Evolutionary conservation across 2,329 filamentous ascomycete species (phyloP).

Genomic region (Periconia sp.): DNA sequence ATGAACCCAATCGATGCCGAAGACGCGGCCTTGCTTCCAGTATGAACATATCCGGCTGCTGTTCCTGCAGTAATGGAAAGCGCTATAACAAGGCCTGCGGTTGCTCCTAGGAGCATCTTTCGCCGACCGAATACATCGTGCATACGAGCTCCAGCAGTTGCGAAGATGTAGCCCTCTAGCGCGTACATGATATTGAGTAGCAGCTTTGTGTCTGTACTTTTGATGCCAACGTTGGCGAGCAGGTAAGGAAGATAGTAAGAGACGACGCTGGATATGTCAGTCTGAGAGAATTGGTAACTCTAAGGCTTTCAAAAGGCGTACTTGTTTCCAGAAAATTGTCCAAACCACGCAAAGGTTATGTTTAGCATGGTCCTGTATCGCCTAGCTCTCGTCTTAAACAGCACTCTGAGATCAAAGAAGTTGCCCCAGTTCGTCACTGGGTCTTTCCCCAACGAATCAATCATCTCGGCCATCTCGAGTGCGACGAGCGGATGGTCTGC

Average conservation of each 20-base stretch:
- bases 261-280: slow-evolving; percentile 23
- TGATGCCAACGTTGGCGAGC: slow-evolving; percentile 42
- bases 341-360: slow-evolving; percentile 45
- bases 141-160: slow-evolving; percentile 37
- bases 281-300: neutral
- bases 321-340: slow-evolving; percentile 45
- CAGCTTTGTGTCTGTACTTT: slow-evolving; percentile 35
- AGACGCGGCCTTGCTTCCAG: slow-evolving; percentile 16
- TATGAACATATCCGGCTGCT: slow-evolving; percentile 30
- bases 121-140: slow-evolving; percentile 34
- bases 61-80: slow-evolving; percentile 33
- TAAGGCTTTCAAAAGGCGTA: slow-evolving; percentile 10
- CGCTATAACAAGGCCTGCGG: slow-evolving; percentile 27
- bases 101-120: slow-evolving; percentile 34
- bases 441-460: slow-evolving; percentile 22
- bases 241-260: slow-evolving; percentile 41
- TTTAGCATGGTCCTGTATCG: slow-evolving; percentile 29
- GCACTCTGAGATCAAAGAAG: slow-evolving; percentile 25
- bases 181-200: slow-evolving; percentile 46
- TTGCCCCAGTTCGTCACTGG: slow-evolving; percentile 25
- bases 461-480: slow-evolving; percentile 43
- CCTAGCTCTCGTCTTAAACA: slow-evolving; percentile 26
- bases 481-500: slow-evolving; percentile 30
- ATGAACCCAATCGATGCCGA: slow-evolving; percentile 38
- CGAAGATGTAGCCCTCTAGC: slow-evolving; percentile 37